Evolutionary conservation across 129 eudicot genomes (phyloP).

Genomic region (Flaveria trinervia): DNA sequence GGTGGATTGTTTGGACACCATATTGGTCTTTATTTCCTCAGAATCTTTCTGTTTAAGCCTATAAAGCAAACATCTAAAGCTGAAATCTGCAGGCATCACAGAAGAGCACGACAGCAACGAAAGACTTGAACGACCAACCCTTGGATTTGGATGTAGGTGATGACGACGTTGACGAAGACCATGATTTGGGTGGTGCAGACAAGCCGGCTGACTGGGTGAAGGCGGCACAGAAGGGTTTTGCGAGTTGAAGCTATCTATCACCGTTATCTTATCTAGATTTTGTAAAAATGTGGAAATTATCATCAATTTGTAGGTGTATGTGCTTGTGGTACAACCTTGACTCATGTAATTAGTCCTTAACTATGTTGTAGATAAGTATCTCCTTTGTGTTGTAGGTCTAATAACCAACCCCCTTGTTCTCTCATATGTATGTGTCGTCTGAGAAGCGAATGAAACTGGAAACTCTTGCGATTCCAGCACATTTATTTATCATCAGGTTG

Average conservation of each 20-base stretch:
- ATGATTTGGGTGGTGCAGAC: slow-evolving; percentile 32
- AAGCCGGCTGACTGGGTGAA: slow-evolving; percentile 41
- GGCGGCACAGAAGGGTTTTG: slow-evolving; percentile 37
- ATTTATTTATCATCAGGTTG: too few species aligned
- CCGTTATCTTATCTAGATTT: slow-evolving; percentile 9
- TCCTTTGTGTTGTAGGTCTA: slow-evolving; percentile 21
- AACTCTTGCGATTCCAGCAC: too few species aligned
- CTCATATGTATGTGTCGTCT: not conserved
- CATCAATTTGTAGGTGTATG: slow-evolving; percentile 23
- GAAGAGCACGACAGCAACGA: slow-evolving; percentile 13
- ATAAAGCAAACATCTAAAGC: not conserved
- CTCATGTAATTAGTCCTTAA: slow-evolving; percentile 31
- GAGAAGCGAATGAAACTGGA: too few species aligned
- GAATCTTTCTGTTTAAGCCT: not conserved
- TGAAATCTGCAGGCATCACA: slow-evolving; percentile 29
- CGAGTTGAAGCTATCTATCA: slow-evolving; percentile 16
- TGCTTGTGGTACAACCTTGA: slow-evolving; percentile 5
- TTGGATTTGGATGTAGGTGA: slow-evolving; percentile 29
- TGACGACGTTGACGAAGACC: slow-evolving; percentile 23
- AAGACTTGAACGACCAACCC: slow-evolving; percentile 35
- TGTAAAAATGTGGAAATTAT: slow-evolving; percentile 21
- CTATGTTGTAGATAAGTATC: slow-evolving; percentile 24
- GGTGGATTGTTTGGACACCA: not conserved
- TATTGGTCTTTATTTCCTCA: not conserved
- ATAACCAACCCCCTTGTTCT: slow-evolving; percentile 12